These are phyloP conservation scores for Lolium multiflorum DNA, from an alignment of 176 grass and related monocot genomes.

Conservation along the genomic window DNA sequence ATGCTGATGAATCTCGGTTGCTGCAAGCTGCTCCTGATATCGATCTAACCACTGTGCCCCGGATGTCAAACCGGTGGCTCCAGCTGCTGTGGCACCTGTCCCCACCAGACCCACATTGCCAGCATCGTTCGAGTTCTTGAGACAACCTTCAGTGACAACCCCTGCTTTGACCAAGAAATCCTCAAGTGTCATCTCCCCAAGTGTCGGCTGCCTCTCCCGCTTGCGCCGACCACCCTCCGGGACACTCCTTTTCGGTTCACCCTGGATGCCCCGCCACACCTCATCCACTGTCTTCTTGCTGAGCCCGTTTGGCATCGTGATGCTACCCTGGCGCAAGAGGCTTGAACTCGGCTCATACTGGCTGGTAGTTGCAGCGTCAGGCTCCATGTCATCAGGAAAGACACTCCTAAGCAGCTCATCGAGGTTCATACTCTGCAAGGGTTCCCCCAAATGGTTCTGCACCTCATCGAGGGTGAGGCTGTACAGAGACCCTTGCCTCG, in stretches of 20 bases:
- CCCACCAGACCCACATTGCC: constrained; percentile 36
- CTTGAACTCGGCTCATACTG: constrained; percentile 42
- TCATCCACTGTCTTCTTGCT: constrained; percentile 96
- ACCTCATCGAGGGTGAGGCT: constrained; percentile 90
- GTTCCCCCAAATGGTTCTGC: constrained; percentile 78
- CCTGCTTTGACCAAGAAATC: constrained; percentile 93
- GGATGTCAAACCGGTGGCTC: background rate
- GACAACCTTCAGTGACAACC: constrained; percentile 60
- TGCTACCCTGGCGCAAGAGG: constrained; percentile 72
- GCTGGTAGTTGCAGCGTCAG: constrained; percentile 29
- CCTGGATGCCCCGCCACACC: constrained; percentile 72
- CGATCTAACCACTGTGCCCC: constrained; percentile 55
- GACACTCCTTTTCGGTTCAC: constrained; percentile 35
- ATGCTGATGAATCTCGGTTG: constrained; percentile 40
- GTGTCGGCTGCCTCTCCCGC: constrained; percentile 59
- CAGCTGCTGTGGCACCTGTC: background rate
- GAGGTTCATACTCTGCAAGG: constrained; percentile 92
- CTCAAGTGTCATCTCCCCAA: constrained; percentile 96
- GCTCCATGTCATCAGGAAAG: constrained; percentile 57
- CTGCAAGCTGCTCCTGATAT: constrained; percentile 57
- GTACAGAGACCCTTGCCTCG: constrained; percentile 83
- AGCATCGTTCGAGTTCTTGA: constrained; percentile 46
- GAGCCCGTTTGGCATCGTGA: constrained; percentile 76
- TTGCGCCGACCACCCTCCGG: background rate
- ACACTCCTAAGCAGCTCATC: constrained; percentile 88